Conservation (phyloP, 371 early-diverging fungal species). For the Mucor mucedo region DNA sequence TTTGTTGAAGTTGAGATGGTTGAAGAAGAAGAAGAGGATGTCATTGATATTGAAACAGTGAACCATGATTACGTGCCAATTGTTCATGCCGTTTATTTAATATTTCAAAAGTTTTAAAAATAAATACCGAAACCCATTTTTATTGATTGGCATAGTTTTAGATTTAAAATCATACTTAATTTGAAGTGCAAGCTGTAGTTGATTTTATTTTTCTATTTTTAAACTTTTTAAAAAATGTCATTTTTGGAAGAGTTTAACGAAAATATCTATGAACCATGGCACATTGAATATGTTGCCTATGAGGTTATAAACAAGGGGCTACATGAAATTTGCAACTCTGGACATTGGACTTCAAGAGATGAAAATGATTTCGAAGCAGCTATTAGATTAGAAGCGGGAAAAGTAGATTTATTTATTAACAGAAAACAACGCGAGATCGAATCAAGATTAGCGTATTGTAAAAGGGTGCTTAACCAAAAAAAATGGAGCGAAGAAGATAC, state of each 20-base stretch:
- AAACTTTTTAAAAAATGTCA: conserved; percentile 62
- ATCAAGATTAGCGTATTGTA: conserved; percentile 79
- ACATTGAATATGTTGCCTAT: conserved; percentile 85
- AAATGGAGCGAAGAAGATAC: neutral
- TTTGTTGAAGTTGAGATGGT: conserved; percentile 17
- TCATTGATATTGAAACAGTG: conserved; percentile 37
- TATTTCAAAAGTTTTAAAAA: conserved; percentile 39
- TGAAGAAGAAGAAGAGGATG: conserved; percentile 32
- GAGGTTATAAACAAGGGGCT: conserved; percentile 78
- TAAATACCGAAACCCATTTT: conserved; percentile 2
- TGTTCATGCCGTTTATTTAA: conserved; percentile 54
- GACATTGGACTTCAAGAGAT: conserved; percentile 67
- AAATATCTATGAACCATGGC: conserved; percentile 79
- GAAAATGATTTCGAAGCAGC: conserved; percentile 87
- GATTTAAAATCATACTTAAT: neutral
- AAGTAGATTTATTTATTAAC: conserved; percentile 63
- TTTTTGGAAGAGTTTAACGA: conserved; percentile 78
- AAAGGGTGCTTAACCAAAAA: conserved; percentile 35
- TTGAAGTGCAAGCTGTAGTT: neutral
- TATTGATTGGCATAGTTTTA: conserved; percentile 13
- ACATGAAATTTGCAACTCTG: conserved; percentile 51
- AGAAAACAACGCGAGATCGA: conserved; percentile 87
- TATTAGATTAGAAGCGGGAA: conserved; percentile 87
- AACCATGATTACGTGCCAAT: conserved; percentile 49
- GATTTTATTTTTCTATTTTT: neutral